Evolutionary conservation across 495 filamentous ascomycete species (phyloP), one percentile per base, ranked within the genome.

Genomic region (Symbiotaphrina buchneri): DNA sequence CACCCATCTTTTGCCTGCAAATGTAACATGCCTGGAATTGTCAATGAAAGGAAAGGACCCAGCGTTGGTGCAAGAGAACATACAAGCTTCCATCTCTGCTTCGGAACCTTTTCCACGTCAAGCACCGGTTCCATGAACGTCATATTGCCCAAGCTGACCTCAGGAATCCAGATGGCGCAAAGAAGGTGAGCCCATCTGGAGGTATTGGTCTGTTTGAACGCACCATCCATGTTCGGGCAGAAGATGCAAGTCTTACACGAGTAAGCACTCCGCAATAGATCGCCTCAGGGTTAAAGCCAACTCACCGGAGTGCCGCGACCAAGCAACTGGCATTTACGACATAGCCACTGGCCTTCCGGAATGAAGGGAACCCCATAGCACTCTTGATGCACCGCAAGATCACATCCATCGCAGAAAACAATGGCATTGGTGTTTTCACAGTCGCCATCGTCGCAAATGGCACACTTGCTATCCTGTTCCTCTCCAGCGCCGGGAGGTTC

Each of bases 361-460:
- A 99, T 95, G 54, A 90, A 94, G 18, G 90, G 87, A 29, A 99
- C 87, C 39, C 87, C 87, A 54, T 97, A 99, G 52, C 90, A 99
- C 50, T 99, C 87, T 46, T 99, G 87, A 49, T 99, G 87, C 23
- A 99, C 87, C 4, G 87, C 87, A 15, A 95, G 58, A 54, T 99
- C 87, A 51, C 87, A 95, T 6, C 87, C 90, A 46, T 99, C 87
- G 42, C 87, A 99, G 52, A 97, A 99, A 15, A 99, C 90, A 44
- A 99, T 99, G 5, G 87, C 90, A 49, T 99, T 99, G n/a, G 84
- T 82, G 47, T 95, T 99, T 53, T 95, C 87, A 42, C 90, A 95
- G 43, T 99, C 87, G 18, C 87, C 90, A 46, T 95, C 87, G 46
- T 95, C 87, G 40, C 87, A 99, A 29, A 99, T 90, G 19, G 78